Base-by-base conservation (phyloP, 352 stramenopile species). In the Phytophthora citrophthora region DNA sequence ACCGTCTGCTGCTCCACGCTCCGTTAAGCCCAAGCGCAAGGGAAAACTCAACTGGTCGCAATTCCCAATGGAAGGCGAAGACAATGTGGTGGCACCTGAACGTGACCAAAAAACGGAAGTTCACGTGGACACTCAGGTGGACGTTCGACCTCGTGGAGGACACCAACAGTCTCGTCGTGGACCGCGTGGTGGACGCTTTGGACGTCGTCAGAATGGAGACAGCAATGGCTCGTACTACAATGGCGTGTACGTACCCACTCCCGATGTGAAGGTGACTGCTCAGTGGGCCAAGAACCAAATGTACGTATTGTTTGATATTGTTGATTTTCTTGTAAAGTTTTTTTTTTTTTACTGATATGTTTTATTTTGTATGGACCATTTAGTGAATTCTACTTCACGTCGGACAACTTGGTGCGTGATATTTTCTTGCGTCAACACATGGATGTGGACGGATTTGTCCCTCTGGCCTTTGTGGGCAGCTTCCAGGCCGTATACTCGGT, bases 311-410 rank as follows among this genome's bases (percentile, higher is more conserved):
- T 20, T 29, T 9, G 8, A 20, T 26, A 48, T 46, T 6, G 15
- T 2, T 36, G 18, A 6, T 55, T 13, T 55, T 23, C 31, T 32
- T 55, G 31, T 55, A 31, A 32, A 7, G n/a, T 51, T 38, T 13
- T 3, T 51, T 15, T 38, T 13, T 3, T 38, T 15, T 34, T 51
- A 44, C 23, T 49, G 44, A 67, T 36, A 8, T 48, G 44, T 18
- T 12, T 29, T 15, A 41, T 41, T 16, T 48, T 36, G 20, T 18
- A 52, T 52, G 45, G 45, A 16, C 45, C n/a, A 16, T 32, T 50
- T 41, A 95, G 85, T 77, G 87, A 95, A 64, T 95, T 95, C 70
- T 94, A 94, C 69, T 93, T 95, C 39, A 88, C 83, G 29, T 81
- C 83, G 20, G 83, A 89, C 60, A 95, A 95, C 53, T 72, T 95